Base-by-base conservation (phyloP, 2,329 filamentous ascomycete genomes). In the Esteya vermicola region DNA sequence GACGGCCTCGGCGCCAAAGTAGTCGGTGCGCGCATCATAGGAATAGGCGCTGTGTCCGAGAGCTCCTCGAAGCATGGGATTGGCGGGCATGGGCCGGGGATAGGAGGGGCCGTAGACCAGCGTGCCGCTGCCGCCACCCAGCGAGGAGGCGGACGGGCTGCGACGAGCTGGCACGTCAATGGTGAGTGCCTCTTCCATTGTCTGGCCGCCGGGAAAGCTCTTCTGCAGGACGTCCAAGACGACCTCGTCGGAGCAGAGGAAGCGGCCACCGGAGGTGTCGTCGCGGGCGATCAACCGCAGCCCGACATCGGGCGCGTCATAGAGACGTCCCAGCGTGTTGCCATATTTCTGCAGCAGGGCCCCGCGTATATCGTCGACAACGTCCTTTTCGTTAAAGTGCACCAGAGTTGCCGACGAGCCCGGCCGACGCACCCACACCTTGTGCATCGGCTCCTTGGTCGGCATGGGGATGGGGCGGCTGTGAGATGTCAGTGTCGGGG, bases 301-400 rank as follows among this genome's bases (percentile, higher is more conserved):
- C 10, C 74, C 78, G 43, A 98, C 72, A 57, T 98, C 91, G 12
- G 91, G 91, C 10, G 91, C 72, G 61, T 98, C 91, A 58, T 88
- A 95, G 39, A 73, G 82, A 50, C 78, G 78, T 38, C 89, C 89
- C 21, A 98, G 68, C 13, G 86, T 93, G 60, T 98, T 96, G 51
- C 78, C 77, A 58, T 96, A 98, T 64, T 96, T 96, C 53, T 76
- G 78, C 50, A 96, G 65, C 42, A 96, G 91, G 67, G 85, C 76
- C 50, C 95, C 91, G 51, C 89, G 81, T 45, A 94, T 80, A 60
- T 95, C 89, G 58, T 98, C 91, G 42, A 96, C 88, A 51, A 96
- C 64, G 54, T 94, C 86, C 52, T 93, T 85, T 52, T 93, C 83
- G 50, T 76, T 71, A 51, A 93, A 82, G 45, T 81, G 77, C 41